Percentiles rank a stretch among this genome's conserved stretches.
These are phyloP conservation scores for Saccharomycopsis microspora DNA, from an alignment of 805 yeast species.

Conservation along the genomic window DNA sequence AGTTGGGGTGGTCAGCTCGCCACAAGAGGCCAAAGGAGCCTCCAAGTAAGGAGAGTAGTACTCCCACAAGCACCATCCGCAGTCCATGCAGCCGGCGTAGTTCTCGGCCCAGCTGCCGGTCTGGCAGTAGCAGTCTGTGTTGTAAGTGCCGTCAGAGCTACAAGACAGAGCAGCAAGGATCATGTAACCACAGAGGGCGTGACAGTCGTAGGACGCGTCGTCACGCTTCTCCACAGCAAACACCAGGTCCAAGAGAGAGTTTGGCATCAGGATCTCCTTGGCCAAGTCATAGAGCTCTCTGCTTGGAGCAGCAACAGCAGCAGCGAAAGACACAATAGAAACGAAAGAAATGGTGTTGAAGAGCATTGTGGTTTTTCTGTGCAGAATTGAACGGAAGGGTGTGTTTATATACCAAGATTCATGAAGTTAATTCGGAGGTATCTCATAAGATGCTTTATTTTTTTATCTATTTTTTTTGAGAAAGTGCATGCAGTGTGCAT, in stretches of 20 bases:
- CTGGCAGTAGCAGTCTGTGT: slow-evolving; percentile 20
- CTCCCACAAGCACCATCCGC: slow-evolving; percentile 29
- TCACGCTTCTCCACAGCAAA: slow-evolving; percentile 9
- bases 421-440: too few relatives aligned
- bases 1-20: slow-evolving; percentile 23
- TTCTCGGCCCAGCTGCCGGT: slow-evolving; percentile 17
- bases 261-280: slow-evolving; percentile 3
- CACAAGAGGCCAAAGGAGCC: slow-evolving; percentile 22
- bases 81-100: slow-evolving; percentile 24
- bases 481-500: too few relatives aligned
- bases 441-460: too few relatives aligned
- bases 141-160: slow-evolving; percentile 19
- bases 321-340: not conserved
- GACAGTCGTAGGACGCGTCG: slow-evolving; percentile 23
- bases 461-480: too few relatives aligned
- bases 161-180: slow-evolving; percentile 24
- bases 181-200: slow-evolving; percentile 25
- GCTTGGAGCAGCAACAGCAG: slow-evolving; percentile 11
- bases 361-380: not conserved
- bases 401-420: too few relatives aligned
- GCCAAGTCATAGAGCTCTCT: slow-evolving; percentile 2
- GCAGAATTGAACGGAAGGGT: too few relatives aligned
- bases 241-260: slow-evolving; percentile 8
- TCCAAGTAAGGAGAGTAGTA: slow-evolving; percentile 23
- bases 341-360: slow-evolving; percentile 2